Evolutionary conservation across 78 protist genomes (phyloP).

Genomic region (Dictyostelium brefeldianum): DNA sequence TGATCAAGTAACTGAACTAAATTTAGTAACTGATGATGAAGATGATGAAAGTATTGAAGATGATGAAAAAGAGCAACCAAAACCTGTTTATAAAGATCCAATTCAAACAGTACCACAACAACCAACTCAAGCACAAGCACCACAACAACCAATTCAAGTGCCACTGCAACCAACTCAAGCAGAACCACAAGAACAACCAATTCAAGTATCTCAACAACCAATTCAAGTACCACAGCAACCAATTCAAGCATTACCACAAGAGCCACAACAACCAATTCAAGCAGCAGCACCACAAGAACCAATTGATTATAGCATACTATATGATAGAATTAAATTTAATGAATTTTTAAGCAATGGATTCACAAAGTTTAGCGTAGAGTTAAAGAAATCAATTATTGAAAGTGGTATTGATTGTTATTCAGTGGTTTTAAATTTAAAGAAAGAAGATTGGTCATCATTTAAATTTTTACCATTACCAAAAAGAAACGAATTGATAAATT

Average conservation of each 20-base stretch:
- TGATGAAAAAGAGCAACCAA: not conserved
- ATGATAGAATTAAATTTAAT: not conserved
- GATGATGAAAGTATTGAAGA: not conserved
- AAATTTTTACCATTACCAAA: not conserved
- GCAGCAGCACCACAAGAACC: not conserved
- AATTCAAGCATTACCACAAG: not conserved
- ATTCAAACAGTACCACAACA: too few relatives aligned
- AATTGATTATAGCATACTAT: not conserved
- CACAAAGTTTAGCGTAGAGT: not conserved
- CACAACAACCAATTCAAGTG: not conserved
- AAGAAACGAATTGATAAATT: not conserved
- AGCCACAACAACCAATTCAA: not conserved
- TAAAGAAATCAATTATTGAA: not conserved
- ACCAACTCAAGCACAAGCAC: not conserved
- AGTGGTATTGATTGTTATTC: conserved; percentile 21
- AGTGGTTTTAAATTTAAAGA: conserved; percentile 2
- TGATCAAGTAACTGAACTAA: not conserved
- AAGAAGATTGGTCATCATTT: not conserved
- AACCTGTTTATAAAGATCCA: too few relatives aligned
- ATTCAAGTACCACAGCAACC: not conserved
- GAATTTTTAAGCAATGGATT: not conserved
- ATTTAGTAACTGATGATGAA: not conserved
- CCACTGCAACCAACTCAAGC: not conserved
- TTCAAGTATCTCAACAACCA: not conserved
- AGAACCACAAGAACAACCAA: not conserved